A percentile compares a stretch with the other conserved stretches of the same genome.
Conservation (phyloP, 208 protist genomes). For the Acanthamoeba triangularis region DNA sequence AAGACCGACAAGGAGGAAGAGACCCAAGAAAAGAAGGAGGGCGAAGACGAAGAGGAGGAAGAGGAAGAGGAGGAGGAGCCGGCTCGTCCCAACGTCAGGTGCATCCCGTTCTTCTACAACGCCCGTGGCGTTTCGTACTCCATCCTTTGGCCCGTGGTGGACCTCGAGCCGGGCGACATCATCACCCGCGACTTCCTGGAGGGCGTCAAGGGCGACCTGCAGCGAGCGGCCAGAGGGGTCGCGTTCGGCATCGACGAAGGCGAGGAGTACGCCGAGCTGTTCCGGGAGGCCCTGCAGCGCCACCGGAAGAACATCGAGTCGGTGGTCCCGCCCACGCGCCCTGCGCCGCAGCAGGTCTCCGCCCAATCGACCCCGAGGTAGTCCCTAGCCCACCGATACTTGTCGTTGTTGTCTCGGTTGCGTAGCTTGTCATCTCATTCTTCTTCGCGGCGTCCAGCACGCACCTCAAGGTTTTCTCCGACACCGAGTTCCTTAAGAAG, state of each 20-base stretch:
- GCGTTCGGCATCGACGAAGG: constrained; percentile 46
- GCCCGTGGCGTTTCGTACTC: constrained; percentile 45
- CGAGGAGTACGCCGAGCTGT: constrained; percentile 51
- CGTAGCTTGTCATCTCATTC: neutral
- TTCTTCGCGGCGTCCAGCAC: neutral
- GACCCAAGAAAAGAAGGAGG: neutral
- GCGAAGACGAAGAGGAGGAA: neutral
- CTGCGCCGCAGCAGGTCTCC: constrained; percentile 11
- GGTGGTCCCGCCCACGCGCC: constrained; percentile 42
- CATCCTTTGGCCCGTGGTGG: neutral
- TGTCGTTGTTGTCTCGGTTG: neutral
- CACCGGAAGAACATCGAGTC: neutral
- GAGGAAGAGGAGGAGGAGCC: constrained; percentile 15
- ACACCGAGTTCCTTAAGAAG: constrained; percentile 62
- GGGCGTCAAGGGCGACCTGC: neutral
- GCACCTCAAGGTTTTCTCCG: constrained; percentile 54
- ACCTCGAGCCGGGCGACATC: constrained; percentile 51
- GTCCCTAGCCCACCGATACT: neutral
- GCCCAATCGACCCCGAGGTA: neutral
- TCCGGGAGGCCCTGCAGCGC: constrained; percentile 13
- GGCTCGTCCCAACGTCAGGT: constrained; percentile 12
- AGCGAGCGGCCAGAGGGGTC: constrained; percentile 11
- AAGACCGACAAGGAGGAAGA: neutral
- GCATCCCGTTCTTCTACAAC: constrained; percentile 77
- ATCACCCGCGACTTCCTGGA: constrained; percentile 67